Evolutionary conservation across 2,329 filamentous ascomycete species (phyloP).

Genomic region (Teratosphaeria epicoccoides): DNA sequence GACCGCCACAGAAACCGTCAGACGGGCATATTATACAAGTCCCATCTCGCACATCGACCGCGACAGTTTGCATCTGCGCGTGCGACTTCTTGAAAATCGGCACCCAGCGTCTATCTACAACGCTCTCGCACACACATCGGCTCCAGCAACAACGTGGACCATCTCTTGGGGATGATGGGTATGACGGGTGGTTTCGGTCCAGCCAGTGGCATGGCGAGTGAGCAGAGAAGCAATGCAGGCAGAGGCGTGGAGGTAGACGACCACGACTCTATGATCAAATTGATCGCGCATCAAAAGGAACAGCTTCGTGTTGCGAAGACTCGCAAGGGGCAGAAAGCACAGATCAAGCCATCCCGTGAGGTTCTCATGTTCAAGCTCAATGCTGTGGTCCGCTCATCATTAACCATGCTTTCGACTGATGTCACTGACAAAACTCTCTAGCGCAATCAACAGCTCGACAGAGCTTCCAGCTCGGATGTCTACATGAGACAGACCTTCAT

Average conservation of each 20-base stretch:
- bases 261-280: neutral
- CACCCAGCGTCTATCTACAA: neutral
- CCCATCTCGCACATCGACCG: neutral
- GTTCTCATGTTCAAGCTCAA: neutral
- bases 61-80: neutral
- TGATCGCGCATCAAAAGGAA: neutral
- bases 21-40: neutral
- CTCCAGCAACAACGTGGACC: neutral
- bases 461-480: neutral
- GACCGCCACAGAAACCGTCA: neutral
- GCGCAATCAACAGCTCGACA: neutral
- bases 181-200: neutral
- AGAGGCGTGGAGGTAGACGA: neutral
- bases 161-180: neutral
- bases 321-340: slow-evolving; percentile 3
- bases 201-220: neutral
- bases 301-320: neutral
- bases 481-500: slow-evolving; percentile 3
- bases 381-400: too few species aligned
- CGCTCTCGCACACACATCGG: neutral
- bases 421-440: too few species aligned
- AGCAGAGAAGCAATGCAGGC: neutral
- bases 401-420: neutral
- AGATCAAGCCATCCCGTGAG: neutral
- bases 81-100: neutral